These are phyloP conservation scores for Aspergillus japonicus DNA, from an alignment of 2,329 filamentous ascomycete species.

Conservation along the genomic window DNA sequence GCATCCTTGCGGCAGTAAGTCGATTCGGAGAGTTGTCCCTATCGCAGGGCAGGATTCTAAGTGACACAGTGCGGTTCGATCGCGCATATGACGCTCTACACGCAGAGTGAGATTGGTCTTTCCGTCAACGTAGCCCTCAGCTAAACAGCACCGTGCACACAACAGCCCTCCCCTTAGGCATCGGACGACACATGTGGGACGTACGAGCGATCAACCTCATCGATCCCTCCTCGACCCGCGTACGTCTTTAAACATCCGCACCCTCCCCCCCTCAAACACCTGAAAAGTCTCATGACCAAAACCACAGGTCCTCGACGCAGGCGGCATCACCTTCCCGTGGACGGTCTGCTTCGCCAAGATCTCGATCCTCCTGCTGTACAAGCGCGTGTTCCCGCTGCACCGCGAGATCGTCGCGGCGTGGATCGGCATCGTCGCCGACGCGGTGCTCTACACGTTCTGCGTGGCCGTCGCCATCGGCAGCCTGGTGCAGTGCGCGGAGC, in stretches of 20 bases:
- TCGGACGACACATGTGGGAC: constrained; percentile 8
- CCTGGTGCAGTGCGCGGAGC: not conserved
- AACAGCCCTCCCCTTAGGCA: not conserved
- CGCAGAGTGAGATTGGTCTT: not conserved
- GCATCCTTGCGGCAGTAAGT: not conserved
- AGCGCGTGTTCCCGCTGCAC: not conserved
- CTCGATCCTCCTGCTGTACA: constrained; percentile 5
- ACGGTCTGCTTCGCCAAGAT: constrained; percentile 5
- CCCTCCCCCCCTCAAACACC: not conserved
- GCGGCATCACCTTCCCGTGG: constrained; percentile 1
- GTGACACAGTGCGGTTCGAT: not conserved
- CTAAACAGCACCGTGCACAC: not conserved
- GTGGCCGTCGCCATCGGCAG: not conserved
- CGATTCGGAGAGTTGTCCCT: not conserved
- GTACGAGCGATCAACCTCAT: not conserved
- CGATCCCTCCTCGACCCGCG: not conserved
- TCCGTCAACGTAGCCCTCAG: not conserved
- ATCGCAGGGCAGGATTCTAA: not conserved
- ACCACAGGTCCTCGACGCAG: not conserved
- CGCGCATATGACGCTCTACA: constrained; percentile 1
- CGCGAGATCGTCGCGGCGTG: not conserved
- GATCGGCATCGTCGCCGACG: not conserved
- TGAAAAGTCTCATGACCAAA: too few relatives aligned
- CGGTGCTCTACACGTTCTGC: not conserved
- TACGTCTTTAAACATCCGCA: not conserved